Evolutionary conservation across 345 rosid genomes (phyloP), one percentile per base, ranked within the genome.

Genomic region (Euclidium syriacum): DNA sequence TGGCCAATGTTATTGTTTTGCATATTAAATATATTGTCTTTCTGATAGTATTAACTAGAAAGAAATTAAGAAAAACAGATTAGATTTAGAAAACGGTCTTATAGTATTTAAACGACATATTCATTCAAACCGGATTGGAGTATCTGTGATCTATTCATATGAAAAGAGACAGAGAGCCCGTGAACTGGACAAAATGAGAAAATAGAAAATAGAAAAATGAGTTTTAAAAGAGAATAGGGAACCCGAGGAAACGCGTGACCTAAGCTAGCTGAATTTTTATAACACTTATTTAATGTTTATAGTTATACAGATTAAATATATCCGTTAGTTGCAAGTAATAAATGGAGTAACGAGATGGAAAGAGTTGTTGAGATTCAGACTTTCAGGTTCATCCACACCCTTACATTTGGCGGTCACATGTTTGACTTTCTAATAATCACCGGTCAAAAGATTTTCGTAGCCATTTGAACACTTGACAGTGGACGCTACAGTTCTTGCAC

Each of bases 201-300:
- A 1, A 73, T 34, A 71, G 47, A 73, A 68, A 61, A 48, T 57
- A 60, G 12, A 17, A 40, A 34, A 52, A 78, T 66, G 55, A 29
- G 19, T 64, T 73, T 61, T 69, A 20, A 59, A 51, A 58, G 64
- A 68, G 39, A 64, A 55, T 59, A 75, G 60, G 33, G 87, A 77
- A 86, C 83, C 86, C 87, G 84, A 82, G 83, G 86, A 78, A 81
- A 59, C 82, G 68, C 79, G 70, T 81, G 83, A 79, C 79, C 62
- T 74, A 58, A 74, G 83, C 69, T 59, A 65, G 56, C 14, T 16
- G 7, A 44, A 55, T 42, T 58, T 25, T 41, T 39, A 35, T 11
- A 48, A 47, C 50, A 3, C 33, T 26, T 35, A 35, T 25, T 66
- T n/a, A 56, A 46, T 22, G 26, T 30, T 17, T 11, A 9, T 10